Base-by-base conservation (phyloP, 1,284 basidiomycete genomes). In the Meira miltonrushii region DNA sequence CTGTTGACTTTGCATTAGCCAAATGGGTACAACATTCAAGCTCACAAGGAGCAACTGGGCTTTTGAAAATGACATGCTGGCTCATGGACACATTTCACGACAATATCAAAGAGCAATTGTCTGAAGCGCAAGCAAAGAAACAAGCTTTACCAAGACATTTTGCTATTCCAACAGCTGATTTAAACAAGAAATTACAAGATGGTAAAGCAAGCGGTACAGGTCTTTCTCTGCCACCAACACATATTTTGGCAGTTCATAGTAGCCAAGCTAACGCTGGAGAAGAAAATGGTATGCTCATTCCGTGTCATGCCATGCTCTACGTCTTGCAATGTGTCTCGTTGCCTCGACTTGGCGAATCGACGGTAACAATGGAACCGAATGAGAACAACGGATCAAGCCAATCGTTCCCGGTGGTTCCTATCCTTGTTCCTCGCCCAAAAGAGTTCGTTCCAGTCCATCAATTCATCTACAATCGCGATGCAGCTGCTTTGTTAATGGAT, bases 321-420 rank as follows among this genome's bases (percentile, higher is more conserved):
- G 60, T 47, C 12, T 39, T 61, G 10, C 57, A 61, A 17, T 61
- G 60, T 49, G 59, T 51, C 33, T 59, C 60, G 7, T 37, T 61
- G n/a, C 60, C 50, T 39, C 50, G 28, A 38, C 7, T 33, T 23
- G 50, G 39, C 5, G 50, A 39, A 39, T 19, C 60, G 12, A 41
- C 55, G 1, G 38, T 57, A 1, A 21, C 39, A 12, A 6, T 37
- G 12, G 21, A 40, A 6, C 13, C 28, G 2, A 46, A 19, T 21
- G 41, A 54, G 11, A 33, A 33, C 28, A 8, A 33, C 28, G 28
- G 8, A 4, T 33, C 28, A 3, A 19, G 13, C 21, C 11, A 39
- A 10, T 28, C 28, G 8, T 25, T 60, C 15, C 58, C 60, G 11
- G 47, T 60, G 6, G 44, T 61, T 11, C 11, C 57, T 9, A 33